phyloP scores from a whole-genome alignment of 495 filamentous ascomycete genomes.

The Aspergillus bertholletiae region DNA sequence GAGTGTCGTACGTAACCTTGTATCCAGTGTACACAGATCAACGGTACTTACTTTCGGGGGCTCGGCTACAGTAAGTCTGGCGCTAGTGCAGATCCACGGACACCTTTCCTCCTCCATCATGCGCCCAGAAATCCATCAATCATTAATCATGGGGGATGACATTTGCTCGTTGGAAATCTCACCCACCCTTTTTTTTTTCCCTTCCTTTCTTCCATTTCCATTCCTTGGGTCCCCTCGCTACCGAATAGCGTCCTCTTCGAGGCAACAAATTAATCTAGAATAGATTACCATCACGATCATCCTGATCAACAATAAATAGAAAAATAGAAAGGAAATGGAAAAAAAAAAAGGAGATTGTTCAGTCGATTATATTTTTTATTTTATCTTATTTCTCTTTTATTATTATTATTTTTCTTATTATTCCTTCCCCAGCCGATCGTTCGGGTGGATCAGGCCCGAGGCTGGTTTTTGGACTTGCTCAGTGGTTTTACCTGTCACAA shows the following conservation, averaged over 20 bases:
- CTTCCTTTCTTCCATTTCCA: conserved; percentile 2
- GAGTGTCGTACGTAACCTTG: conserved; percentile 10
- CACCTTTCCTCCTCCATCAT: conserved; percentile 18
- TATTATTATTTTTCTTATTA: background rate
- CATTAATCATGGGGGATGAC: conserved; percentile 26
- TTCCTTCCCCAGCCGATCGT: conserved; percentile 12
- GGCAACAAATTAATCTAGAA: too few relatives aligned
- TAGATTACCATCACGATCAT: too few relatives aligned
- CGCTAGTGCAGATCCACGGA: conserved; percentile 30
- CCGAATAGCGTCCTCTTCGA: too few relatives aligned
- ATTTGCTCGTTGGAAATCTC: conserved; percentile 18
- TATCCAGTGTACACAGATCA: conserved; percentile 10
- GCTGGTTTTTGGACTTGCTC: background rate
- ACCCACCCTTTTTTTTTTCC: conserved; percentile 8
- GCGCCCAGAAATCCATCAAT: conserved; percentile 17
- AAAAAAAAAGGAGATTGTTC: too few relatives aligned
- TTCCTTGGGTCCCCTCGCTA: background rate
- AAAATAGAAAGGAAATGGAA: too few relatives aligned
- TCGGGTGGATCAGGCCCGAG: conserved; percentile 4
- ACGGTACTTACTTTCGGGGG: conserved; percentile 9
- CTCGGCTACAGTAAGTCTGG: conserved; percentile 23
- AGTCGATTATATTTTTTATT: too few relatives aligned
- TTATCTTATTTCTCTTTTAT: too few relatives aligned
- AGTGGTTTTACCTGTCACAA: conserved; percentile 28
- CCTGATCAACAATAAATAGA: too few relatives aligned